These are phyloP conservation scores for Spencermartinsiella ligniputridi DNA, from an alignment of 1,139 yeast genomes.

Conservation along the genomic window DNA sequence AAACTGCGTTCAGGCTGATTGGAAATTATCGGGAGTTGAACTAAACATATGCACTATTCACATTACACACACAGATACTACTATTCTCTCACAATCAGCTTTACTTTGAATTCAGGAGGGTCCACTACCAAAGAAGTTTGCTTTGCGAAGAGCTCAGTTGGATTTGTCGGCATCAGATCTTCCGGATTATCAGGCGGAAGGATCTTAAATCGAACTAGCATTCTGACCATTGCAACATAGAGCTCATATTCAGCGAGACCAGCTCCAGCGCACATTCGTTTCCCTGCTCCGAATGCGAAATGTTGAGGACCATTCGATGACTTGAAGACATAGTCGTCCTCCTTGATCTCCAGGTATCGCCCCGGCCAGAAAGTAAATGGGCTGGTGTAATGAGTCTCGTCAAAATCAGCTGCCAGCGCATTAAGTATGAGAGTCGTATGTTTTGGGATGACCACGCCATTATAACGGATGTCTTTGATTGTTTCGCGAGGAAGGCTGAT, in stretches of 20 bases:
- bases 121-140: slow-evolving; percentile 25
- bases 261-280: slow-evolving; percentile 65
- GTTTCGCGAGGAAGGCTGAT: slow-evolving; percentile 60
- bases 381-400: slow-evolving; percentile 38
- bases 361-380: slow-evolving; percentile 56
- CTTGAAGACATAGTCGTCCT: slow-evolving; percentile 2
- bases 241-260: slow-evolving; percentile 59
- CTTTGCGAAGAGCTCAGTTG: slow-evolving; percentile 19
- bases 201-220: slow-evolving; percentile 40
- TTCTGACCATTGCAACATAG: slow-evolving; percentile 44
- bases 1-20: too few species aligned
- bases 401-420: slow-evolving; percentile 69
- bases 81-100: slow-evolving; percentile 19
- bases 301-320: slow-evolving; percentile 38
- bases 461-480: slow-evolving; percentile 44
- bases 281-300: slow-evolving; percentile 66
- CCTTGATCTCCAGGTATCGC: slow-evolving; percentile 46
- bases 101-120: slow-evolving; percentile 26
- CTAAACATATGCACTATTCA: too few species aligned
- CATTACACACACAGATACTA: too few species aligned
- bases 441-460: slow-evolving; percentile 44
- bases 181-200: slow-evolving; percentile 38
- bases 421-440: slow-evolving; percentile 61
- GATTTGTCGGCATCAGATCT: slow-evolving; percentile 22
- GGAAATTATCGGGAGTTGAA: too few species aligned